Conservation (phyloP, 805 yeast genomes). For the Metschnikowia lochheadii region DNA sequence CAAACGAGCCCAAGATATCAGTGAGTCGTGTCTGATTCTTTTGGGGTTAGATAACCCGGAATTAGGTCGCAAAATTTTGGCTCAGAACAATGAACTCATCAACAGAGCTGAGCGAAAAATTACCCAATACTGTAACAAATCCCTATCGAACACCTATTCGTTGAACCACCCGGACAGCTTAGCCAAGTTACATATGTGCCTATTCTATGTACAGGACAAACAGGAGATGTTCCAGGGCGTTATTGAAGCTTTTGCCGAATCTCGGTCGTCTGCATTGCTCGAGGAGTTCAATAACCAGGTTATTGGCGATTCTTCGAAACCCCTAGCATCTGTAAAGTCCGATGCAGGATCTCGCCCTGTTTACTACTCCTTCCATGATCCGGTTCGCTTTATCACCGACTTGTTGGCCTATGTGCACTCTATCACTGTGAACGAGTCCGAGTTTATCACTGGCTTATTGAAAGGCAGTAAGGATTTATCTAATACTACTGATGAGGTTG, state of each 20-base stretch:
- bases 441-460: slow-evolving; percentile 63
- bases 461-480: slow-evolving; percentile 25
- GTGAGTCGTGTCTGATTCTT: slow-evolving; percentile 63
- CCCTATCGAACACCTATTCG: slow-evolving; percentile 29
- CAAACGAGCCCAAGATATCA: slow-evolving; percentile 58
- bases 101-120: slow-evolving; percentile 35
- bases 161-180: slow-evolving; percentile 25
- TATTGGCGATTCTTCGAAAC: slow-evolving; percentile 26
- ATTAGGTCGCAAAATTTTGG: slow-evolving; percentile 63
- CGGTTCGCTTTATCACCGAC: slow-evolving; percentile 80
- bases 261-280: slow-evolving; percentile 59
- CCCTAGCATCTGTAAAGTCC: slow-evolving; percentile 8
- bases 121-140: slow-evolving; percentile 27
- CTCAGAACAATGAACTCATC: slow-evolving; percentile 49
- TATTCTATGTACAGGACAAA: slow-evolving; percentile 31
- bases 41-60: slow-evolving; percentile 65
- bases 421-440: slow-evolving; percentile 81
- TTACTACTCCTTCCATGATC: slow-evolving; percentile 68
- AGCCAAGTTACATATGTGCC: slow-evolving; percentile 28
- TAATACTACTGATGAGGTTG: slow-evolving; percentile 29
- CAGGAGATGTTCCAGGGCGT: slow-evolving; percentile 54
- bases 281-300: slow-evolving; percentile 67
- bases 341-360: slow-evolving; percentile 41
- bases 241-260: slow-evolving; percentile 57
- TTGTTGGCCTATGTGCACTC: slow-evolving; percentile 85